These are phyloP conservation scores for Brassica balearica DNA, from an alignment of 441 rosid species.

Conservation along the genomic window DNA sequence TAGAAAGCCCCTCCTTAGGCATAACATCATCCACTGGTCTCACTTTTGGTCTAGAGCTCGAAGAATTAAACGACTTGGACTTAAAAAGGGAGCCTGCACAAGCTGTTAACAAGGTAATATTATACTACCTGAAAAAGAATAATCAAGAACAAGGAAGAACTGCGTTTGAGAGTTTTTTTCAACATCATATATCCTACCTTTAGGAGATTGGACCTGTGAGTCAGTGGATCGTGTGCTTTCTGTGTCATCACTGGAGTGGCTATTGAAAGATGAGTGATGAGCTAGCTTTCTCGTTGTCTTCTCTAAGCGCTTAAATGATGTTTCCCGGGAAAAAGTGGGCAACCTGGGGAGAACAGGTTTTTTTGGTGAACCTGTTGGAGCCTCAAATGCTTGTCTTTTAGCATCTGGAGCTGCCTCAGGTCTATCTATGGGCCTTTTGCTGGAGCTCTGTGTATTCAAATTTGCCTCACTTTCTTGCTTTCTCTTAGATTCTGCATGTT, in stretches of 20 bases:
- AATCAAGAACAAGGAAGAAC: neutral
- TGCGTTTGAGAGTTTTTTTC: conserved; percentile 17
- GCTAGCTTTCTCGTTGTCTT: conserved; percentile 67
- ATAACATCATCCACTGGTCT: conserved; percentile 72
- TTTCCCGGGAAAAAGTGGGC: conserved; percentile 64
- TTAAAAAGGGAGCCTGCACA: conserved; percentile 71
- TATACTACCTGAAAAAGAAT: conserved; percentile 8
- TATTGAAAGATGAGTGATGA: conserved; percentile 53
- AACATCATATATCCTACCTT: conserved; percentile 55
- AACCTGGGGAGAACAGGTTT: conserved; percentile 56
- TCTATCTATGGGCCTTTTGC: conserved; percentile 66
- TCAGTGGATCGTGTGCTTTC: conserved; percentile 58
- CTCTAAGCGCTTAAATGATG: conserved; percentile 68
- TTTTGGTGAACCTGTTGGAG: conserved; percentile 62
- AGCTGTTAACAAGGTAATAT: conserved; percentile 34
- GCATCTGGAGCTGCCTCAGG: conserved; percentile 53
- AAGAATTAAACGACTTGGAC: conserved; percentile 76
- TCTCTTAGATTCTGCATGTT: conserved; percentile 59
- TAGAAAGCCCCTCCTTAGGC: conserved; percentile 65
- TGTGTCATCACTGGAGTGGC: conserved; percentile 50
- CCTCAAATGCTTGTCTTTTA: conserved; percentile 72
- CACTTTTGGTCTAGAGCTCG: conserved; percentile 68
- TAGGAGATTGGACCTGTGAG: conserved; percentile 58
- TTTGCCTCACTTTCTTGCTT: conserved; percentile 48
- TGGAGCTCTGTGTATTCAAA: conserved; percentile 48